Evolutionary conservation across 768 basidiomycete species (phyloP).

Genomic region (Tulasnella sp.): DNA sequence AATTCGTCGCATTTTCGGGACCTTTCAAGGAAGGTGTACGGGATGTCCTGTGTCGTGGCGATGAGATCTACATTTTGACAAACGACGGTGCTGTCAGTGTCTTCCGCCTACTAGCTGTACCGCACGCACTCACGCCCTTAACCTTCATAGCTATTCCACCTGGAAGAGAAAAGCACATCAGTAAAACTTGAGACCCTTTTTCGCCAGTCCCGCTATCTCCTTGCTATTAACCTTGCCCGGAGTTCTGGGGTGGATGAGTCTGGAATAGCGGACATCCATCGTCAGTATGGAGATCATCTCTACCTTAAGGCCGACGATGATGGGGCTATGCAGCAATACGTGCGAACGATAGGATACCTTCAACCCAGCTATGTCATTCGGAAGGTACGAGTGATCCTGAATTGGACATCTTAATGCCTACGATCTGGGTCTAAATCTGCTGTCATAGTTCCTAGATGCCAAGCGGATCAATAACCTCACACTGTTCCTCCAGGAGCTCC

Average conservation of each 20-base stretch:
- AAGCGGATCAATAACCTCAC: conserved; percentile 93
- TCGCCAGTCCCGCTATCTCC: conserved; percentile 59
- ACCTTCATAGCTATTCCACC: conserved; percentile 42
- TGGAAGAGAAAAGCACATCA: conserved; percentile 70
- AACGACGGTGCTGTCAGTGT: conserved; percentile 62
- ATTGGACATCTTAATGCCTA: conserved; percentile 8
- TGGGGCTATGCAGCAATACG: conserved; percentile 83
- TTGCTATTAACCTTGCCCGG: conserved; percentile 76
- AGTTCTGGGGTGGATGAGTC: conserved; percentile 63
- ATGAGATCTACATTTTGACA: conserved; percentile 63
- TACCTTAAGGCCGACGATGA: conserved; percentile 90
- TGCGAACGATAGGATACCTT: conserved; percentile 79
- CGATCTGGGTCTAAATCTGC: background rate
- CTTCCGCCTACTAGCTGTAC: background rate
- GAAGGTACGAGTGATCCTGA: conserved; percentile 47
- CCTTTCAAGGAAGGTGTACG: conserved; percentile 75
- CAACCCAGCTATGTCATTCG: conserved; percentile 95
- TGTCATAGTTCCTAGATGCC: conserved; percentile 91
- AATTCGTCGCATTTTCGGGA: conserved; percentile 74
- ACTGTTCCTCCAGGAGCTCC: conserved; percentile 91
- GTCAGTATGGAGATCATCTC: conserved; percentile 83
- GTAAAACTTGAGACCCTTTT: conserved; percentile 84
- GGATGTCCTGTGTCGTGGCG: conserved; percentile 74
- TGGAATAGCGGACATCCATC: conserved; percentile 78
- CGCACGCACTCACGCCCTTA: background rate